Evolutionary conservation across 116 monocot genomes (phyloP).

Genomic region (Zostera marina): DNA sequence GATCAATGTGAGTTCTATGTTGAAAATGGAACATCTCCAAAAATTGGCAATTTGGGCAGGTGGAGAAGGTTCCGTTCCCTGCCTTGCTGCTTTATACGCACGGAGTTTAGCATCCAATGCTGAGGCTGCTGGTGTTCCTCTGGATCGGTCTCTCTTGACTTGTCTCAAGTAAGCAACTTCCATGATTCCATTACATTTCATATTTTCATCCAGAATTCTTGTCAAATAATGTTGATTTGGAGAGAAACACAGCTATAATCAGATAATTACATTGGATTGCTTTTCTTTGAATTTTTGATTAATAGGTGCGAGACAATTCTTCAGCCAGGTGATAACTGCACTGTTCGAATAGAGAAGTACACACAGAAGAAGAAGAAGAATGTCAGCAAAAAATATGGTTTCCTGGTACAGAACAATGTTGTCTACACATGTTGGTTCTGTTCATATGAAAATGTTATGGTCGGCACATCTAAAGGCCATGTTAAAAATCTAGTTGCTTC

Average conservation of each 20-base stretch:
- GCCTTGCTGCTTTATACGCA: conserved; percentile 65
- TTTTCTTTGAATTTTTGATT: neutral
- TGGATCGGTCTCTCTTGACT: conserved; percentile 25
- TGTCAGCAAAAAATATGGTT: conserved; percentile 7
- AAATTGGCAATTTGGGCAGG: conserved; percentile 59
- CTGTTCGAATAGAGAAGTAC: conserved; percentile 55
- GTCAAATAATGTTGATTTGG: neutral
- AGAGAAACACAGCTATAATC: neutral
- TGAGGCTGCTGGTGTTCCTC: conserved; percentile 43
- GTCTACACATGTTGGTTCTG: conserved; percentile 67
- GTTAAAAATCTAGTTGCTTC: conserved; percentile 30
- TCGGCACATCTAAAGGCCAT: conserved; percentile 37
- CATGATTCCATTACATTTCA: neutral
- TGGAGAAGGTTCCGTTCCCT: conserved; percentile 35
- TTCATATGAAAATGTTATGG: conserved; percentile 32
- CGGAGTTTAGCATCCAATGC: conserved; percentile 32
- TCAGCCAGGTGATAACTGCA: conserved; percentile 76
- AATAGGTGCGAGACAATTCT: conserved; percentile 75
- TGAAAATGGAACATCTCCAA: conserved; percentile 61
- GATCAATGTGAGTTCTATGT: conserved; percentile 28
- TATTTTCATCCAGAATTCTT: neutral
- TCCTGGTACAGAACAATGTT: conserved; percentile 36
- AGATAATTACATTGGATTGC: no score
- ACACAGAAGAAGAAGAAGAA: conserved; percentile 15
- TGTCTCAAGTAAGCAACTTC: conserved; percentile 44